Conservation (phyloP, 371 early-diverging fungal genomes). For the Mucor ambiguus region DNA sequence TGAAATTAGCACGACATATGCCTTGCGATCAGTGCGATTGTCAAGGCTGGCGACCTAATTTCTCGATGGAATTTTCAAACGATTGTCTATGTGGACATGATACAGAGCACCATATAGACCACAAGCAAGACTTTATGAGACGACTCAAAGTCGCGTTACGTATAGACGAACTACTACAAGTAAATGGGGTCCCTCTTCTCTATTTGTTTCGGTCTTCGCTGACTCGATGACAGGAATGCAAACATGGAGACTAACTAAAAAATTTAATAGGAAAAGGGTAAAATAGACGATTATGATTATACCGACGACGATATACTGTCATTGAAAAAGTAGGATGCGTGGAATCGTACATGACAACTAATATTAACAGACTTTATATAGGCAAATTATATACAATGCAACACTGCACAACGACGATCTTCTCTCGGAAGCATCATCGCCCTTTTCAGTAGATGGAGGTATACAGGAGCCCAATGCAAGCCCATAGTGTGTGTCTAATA, state of each 20-base stretch:
- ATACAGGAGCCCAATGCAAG: background rate
- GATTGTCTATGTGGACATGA: slow-evolving; percentile 51
- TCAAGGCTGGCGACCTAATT: slow-evolving; percentile 49
- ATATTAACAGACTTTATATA: slow-evolving; percentile 27
- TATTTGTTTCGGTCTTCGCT: background rate
- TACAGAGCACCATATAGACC: slow-evolving; percentile 41
- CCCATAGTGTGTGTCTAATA: background rate
- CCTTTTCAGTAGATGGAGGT: slow-evolving; percentile 23
- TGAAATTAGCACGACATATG: slow-evolving; percentile 48
- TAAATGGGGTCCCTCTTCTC: slow-evolving; percentile 8
- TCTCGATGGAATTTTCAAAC: slow-evolving; percentile 22
- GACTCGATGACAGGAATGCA: background rate
- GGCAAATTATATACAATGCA: slow-evolving; percentile 31
- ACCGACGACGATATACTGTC: slow-evolving; percentile 50
- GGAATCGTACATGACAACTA: background rate
- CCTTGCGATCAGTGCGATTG: slow-evolving; percentile 45
- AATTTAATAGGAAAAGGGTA: slow-evolving; percentile 47
- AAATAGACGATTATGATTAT: slow-evolving; percentile 49
- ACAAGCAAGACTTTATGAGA: slow-evolving; percentile 46
- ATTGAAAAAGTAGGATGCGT: slow-evolving; percentile 42
- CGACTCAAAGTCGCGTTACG: slow-evolving; percentile 50
- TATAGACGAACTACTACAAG: slow-evolving; percentile 52
- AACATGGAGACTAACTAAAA: background rate
- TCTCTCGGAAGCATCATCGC: slow-evolving; percentile 23
- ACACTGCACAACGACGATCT: slow-evolving; percentile 11